phyloP scores from a whole-genome alignment of 2,329 filamentous ascomycete species.

The Penicillium sp. region DNA sequence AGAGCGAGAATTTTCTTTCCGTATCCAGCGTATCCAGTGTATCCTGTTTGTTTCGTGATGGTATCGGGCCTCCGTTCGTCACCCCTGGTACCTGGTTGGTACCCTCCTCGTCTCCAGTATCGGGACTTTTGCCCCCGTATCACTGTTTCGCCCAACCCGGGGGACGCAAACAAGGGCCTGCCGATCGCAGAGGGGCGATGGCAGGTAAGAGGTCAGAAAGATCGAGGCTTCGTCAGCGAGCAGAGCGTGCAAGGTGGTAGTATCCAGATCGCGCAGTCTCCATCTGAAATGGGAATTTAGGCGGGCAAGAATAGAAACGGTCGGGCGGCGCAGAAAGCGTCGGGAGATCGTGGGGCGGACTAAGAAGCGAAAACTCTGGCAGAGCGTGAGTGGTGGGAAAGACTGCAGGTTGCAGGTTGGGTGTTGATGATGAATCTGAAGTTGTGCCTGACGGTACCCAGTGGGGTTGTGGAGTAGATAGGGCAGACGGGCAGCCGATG shows the following conservation, averaged over 20 bases:
- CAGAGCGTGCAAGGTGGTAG: conserved; percentile 25
- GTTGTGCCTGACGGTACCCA: conserved; percentile 23
- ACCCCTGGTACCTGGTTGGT: neutral
- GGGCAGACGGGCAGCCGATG: conserved; percentile 11
- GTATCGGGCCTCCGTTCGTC: neutral
- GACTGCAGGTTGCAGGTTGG: conserved; percentile 25
- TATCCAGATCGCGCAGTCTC: conserved; percentile 33
- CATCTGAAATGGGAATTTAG: conserved; percentile 31
- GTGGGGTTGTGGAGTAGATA: conserved; percentile 15
- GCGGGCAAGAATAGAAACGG: conserved; percentile 9
- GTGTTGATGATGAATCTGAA: conserved; percentile 15
- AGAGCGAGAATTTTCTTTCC: neutral
- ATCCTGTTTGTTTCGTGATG: neutral
- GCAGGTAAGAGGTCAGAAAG: conserved; percentile 20
- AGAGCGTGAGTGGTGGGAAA: conserved; percentile 17
- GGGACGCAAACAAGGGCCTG: conserved; percentile 20
- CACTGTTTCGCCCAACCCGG: conserved; percentile 15
- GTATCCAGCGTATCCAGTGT: neutral
- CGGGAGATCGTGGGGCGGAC: conserved; percentile 16
- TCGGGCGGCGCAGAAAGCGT: conserved; percentile 17
- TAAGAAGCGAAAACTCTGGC: conserved; percentile 9
- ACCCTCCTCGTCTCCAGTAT: neutral
- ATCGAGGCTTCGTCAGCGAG: conserved; percentile 33
- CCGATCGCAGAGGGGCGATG: conserved; percentile 31
- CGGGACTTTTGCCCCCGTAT: conserved; percentile 4